Conservation (phyloP, 169 alveolate species). For the Cryptosporidium muris region DNA sequence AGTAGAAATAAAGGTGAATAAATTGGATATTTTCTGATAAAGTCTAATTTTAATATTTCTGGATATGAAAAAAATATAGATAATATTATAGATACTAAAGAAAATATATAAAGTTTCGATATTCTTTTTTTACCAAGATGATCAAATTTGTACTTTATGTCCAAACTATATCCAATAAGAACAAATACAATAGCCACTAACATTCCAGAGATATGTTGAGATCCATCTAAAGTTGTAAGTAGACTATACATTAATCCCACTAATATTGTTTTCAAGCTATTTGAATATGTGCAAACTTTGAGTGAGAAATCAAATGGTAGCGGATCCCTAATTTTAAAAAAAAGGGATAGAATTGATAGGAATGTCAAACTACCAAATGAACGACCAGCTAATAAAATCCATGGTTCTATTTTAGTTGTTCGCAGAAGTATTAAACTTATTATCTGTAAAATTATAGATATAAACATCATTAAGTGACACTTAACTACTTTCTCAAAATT, state of each 20-base stretch:
- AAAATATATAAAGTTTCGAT: neutral
- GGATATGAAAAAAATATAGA: constrained; percentile 6
- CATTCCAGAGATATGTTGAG: neutral
- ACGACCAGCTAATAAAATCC: constrained; percentile 49
- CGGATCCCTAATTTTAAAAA: constrained; percentile 50
- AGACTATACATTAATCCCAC: neutral
- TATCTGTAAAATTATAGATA: neutral
- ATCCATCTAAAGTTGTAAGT: constrained; percentile 24
- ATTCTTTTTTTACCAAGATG: neutral
- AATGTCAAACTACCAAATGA: constrained; percentile 47
- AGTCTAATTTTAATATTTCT: constrained; percentile 13
- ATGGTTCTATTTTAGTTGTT: constrained; percentile 50
- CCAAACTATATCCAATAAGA: constrained; percentile 14
- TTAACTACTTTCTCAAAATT: neutral
- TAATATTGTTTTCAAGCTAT: neutral
- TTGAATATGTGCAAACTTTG: too few species aligned
- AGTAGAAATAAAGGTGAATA: neutral
- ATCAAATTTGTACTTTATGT: neutral
- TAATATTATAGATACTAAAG: neutral
- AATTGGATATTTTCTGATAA: constrained; percentile 2
- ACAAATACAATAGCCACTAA: constrained; percentile 6
- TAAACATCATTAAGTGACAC: constrained; percentile 20
- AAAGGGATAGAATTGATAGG: constrained; percentile 17
- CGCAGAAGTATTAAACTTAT: constrained; percentile 7
- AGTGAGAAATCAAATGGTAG: constrained; percentile 14